Evolutionary conservation across 768 basidiomycete species (phyloP).

Genomic region (Clitopilus hobsonii): DNA sequence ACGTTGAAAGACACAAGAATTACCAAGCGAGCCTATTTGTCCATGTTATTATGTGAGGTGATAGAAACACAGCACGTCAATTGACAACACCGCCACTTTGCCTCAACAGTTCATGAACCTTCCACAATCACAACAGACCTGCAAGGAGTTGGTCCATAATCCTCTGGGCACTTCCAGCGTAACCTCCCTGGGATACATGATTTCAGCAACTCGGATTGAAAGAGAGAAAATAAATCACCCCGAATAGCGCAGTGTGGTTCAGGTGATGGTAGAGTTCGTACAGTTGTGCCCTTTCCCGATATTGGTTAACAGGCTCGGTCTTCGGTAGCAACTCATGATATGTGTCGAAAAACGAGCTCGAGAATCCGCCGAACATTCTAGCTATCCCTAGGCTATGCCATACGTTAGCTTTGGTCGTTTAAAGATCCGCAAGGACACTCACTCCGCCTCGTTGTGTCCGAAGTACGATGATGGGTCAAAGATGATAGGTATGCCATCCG

Average conservation of each 20-base stretch:
- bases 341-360: conserved; percentile 52
- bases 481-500: conserved; percentile 56
- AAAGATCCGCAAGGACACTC: conserved; percentile 16
- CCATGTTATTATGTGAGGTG: background rate
- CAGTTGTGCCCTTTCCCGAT: conserved; percentile 57
- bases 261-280: conserved; percentile 81
- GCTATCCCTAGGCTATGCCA: conserved; percentile 63
- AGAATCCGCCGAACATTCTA: conserved; percentile 78
- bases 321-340: conserved; percentile 65
- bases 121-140: background rate
- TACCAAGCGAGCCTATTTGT: background rate
- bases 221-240: conserved; percentile 41
- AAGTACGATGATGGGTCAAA: conserved; percentile 79
- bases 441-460: conserved; percentile 84
- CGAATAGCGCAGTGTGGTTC: conserved; percentile 77
- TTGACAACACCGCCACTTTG: background rate
- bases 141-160: conserved; percentile 33
- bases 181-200: conserved; percentile 34
- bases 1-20: background rate
- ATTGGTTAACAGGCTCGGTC: conserved; percentile 61
- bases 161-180: conserved; percentile 47
- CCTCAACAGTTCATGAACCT: background rate
- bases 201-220: conserved; percentile 5
- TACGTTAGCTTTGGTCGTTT: background rate
- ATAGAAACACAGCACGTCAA: background rate